Conservation (phyloP, 1,139 yeast species). For the Saccharomyces hybrid region DNA sequence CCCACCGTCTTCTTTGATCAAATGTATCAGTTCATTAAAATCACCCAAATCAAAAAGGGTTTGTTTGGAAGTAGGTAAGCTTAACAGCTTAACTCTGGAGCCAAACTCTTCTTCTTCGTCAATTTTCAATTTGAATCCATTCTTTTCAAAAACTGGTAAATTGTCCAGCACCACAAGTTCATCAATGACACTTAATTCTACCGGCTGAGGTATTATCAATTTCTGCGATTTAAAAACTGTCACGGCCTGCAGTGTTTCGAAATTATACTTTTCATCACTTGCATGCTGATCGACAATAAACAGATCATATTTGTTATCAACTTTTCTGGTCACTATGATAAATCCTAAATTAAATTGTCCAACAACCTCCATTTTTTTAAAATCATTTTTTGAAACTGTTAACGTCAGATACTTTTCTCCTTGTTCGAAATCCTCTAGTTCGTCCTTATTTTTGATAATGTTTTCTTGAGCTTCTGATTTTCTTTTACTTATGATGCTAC, state of each 20-base stretch:
- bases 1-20: constrained; percentile 42
- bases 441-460: constrained; percentile 8
- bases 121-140: constrained; percentile 64
- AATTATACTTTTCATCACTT: constrained; percentile 88
- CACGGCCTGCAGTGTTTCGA: constrained; percentile 56
- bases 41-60: constrained; percentile 62
- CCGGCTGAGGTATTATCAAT: constrained; percentile 54
- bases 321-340: constrained; percentile 55
- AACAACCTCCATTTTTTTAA: constrained; percentile 61
- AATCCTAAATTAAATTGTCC: constrained; percentile 95
- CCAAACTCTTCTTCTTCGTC: constrained; percentile 48
- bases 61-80: constrained; percentile 70
- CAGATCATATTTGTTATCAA: constrained; percentile 43
- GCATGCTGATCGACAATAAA: constrained; percentile 97
- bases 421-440: constrained; percentile 37
- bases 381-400: constrained; percentile 56
- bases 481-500: neutral
- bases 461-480: neutral
- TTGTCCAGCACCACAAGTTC: constrained; percentile 63
- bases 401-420: constrained; percentile 50
- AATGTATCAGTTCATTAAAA: constrained; percentile 65
- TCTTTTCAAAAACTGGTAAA: constrained; percentile 47
- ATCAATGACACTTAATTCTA: constrained; percentile 72
- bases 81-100: constrained; percentile 43
- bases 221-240: constrained; percentile 61